Evolutionary conservation across 2,329 filamentous ascomycete genomes (phyloP).

Genomic region (Zymoseptoria tritici): DNA sequence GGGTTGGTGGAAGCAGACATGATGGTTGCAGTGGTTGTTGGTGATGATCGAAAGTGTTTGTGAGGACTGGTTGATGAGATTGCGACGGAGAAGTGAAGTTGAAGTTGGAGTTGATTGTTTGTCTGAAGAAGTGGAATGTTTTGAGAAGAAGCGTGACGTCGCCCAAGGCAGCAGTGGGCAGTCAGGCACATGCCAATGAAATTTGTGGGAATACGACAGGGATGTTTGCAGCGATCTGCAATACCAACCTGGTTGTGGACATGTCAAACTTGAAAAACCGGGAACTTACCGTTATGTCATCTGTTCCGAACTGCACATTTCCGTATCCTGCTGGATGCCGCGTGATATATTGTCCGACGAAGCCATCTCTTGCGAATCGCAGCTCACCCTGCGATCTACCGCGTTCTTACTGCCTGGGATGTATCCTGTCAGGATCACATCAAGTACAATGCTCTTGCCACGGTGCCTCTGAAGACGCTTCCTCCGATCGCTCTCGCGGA

Average conservation of each 20-base stretch:
- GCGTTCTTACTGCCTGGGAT: too few species aligned
- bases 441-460: too few species aligned
- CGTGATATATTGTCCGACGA: too few species aligned
- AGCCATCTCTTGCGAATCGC: too few species aligned
- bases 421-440: too few species aligned
- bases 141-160: neutral
- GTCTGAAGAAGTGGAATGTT: neutral
- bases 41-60: neutral
- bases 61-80: neutral
- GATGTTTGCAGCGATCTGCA: neutral
- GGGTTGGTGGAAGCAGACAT: slow-evolving; percentile 35
- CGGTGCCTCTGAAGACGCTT: too few species aligned
- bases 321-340: too few species aligned
- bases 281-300: neutral
- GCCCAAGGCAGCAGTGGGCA: neutral
- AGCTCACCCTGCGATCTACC: too few species aligned
- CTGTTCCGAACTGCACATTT: too few species aligned
- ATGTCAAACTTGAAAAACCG: neutral
- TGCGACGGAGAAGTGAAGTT: neutral
- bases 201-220: neutral
- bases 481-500: too few species aligned
- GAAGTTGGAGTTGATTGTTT: slow-evolving; percentile 1
- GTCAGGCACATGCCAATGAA: neutral
- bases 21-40: neutral
- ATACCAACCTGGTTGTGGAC: neutral